A percentile compares a stretch with the other conserved stretches of the same genome.
Evolutionary conservation across 2,329 filamentous ascomycete species (phyloP).

Genomic region (Aureobasidium sp.): DNA sequence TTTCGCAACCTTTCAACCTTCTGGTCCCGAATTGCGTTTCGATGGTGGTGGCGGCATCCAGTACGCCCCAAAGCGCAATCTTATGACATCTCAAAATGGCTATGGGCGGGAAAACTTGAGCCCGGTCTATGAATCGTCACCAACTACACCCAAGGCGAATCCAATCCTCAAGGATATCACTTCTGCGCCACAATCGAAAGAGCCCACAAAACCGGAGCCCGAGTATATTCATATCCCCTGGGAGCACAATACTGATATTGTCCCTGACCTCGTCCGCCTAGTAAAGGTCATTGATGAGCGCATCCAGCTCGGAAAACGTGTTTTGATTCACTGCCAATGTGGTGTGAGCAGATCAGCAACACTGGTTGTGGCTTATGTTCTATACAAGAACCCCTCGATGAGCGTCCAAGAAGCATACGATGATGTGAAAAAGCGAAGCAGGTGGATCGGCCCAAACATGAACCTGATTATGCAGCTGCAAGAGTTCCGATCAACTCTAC

Average conservation of each 20-base stretch:
- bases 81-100: background rate
- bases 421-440: conserved; percentile 68
- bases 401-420: conserved; percentile 79
- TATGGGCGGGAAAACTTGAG: background rate
- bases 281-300: conserved; percentile 68
- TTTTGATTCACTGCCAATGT: conserved; percentile 78
- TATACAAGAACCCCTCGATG: conserved; percentile 67
- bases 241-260: conserved; percentile 84
- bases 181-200: conserved; percentile 19
- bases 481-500: conserved; percentile 54
- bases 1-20: conserved; percentile 16
- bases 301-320: conserved; percentile 63
- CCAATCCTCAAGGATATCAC: conserved; percentile 30
- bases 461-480: conserved; percentile 82
- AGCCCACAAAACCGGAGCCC: conserved; percentile 44
- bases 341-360: conserved; percentile 78
- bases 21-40: conserved; percentile 26
- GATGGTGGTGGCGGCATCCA: conserved; percentile 27
- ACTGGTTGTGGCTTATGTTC: conserved; percentile 75
- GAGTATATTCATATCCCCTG: conserved; percentile 83
- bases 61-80: conserved; percentile 23
- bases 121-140: conserved; percentile 21
- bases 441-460: conserved; percentile 89
- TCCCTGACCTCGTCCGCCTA: conserved; percentile 63
- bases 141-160: conserved; percentile 48